These are phyloP conservation scores for Dictyostelium discoideum DNA, from an alignment of 78 protist genomes.

Conservation along the genomic window dicty_2.7 NC_007090.3:3689001-3689500, in stretches of 20 bases:
- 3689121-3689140: constrained; percentile 72
- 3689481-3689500: constrained; percentile 68
- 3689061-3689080: constrained; percentile 45
- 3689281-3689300: neutral
- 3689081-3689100: constrained; percentile 53
- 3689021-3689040: constrained; percentile 48
- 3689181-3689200: constrained; percentile 72
- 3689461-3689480: constrained; percentile 9
- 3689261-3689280: constrained; percentile 34
- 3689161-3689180: constrained; percentile 75
- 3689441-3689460: neutral
- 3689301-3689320: neutral
- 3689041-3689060: constrained; percentile 71
- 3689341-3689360: constrained; percentile 21
- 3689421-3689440: neutral
- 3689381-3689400: constrained; percentile 52
- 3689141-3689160: constrained; percentile 55
- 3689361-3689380: constrained; percentile 36
- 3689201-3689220: constrained; percentile 71
- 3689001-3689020: constrained; percentile 74
- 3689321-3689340: neutral
- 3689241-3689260: constrained; percentile 25
- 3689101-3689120: constrained; percentile 80
- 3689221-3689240: constrained; percentile 13
- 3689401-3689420: constrained; percentile 56